Evolutionary conservation across 108 stramenopile genomes (phyloP), one percentile per base, ranked within the genome.

Genomic region (Stephanodiscus minutulus): DNA sequence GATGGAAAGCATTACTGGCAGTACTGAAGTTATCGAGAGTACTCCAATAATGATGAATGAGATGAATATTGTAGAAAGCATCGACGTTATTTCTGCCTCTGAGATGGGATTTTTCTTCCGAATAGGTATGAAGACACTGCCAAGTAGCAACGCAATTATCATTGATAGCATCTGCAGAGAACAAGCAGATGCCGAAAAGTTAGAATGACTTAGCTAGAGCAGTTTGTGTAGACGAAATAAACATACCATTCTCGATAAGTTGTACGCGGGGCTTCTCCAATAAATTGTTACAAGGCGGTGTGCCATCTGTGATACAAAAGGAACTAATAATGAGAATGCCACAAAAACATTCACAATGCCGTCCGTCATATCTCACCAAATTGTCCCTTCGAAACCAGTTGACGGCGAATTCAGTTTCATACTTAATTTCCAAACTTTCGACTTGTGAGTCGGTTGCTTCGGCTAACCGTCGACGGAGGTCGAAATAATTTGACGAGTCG

Each of bases 31-130:
- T 36, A 84, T 75, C 0, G 69, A 55, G 17, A 82, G 54, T 27
- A 83, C 64, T 54, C 87, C 85, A 47, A 72, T 61, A 28, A 86
- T 68, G 55, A 77, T 83, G 72, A 83, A 79, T 15, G 76, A 46
- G 25, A 86, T 70, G 67, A 82, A 82, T 37, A 86, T 83, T 27
- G 79, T 82, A 15, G 74, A 66, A 41, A 84, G 68, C 35, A 80
- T 20, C 12, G 43, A 44, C 12, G 70, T 67, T 17, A 76, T 71
- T 48, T 73, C 43, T 54, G 64, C 52, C 75, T 73, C 76, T 28
- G 50, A 25, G 65, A 39, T 53, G 36, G 12, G 0, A 8, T 13
- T 22, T 21, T 37, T 11, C 5, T 27, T 25, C 15, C 70, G 70
- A 7, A 54, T 56, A 9, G 72, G 66, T 25, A 79, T 73, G 43